Evolutionary conservation across 768 basidiomycete species (phyloP).

Genomic region (Pulveroboletus frians): DNA sequence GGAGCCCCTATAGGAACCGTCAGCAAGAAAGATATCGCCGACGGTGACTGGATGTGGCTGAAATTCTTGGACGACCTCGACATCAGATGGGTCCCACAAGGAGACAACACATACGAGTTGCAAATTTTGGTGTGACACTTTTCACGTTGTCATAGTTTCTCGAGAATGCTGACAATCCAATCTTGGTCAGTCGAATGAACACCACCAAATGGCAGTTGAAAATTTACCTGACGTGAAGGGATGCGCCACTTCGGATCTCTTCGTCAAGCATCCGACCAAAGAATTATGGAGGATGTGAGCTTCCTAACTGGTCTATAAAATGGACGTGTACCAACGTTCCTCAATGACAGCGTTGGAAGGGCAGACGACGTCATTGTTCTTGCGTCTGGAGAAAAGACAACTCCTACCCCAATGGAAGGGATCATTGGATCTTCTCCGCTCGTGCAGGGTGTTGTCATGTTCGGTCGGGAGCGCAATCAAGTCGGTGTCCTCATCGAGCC

Average conservation of each 20-base stretch:
- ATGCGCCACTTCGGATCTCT: constrained; percentile 41
- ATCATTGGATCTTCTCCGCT: constrained; percentile 20
- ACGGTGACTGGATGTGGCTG: constrained; percentile 36
- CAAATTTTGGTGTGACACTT: constrained; percentile 32
- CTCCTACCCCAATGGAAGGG: constrained; percentile 26
- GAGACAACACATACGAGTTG: constrained; percentile 33
- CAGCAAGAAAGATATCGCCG: constrained; percentile 9
- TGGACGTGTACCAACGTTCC: not conserved
- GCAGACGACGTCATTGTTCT: constrained; percentile 34
- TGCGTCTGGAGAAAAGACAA: constrained; percentile 18
- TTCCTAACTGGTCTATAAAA: not conserved
- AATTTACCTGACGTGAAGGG: constrained; percentile 38
- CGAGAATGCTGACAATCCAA: not conserved
- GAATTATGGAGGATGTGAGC: constrained; percentile 35
- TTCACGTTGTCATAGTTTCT: not conserved
- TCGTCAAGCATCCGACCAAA: constrained; percentile 41
- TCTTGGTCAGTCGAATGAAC: not conserved
- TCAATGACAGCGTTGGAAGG: constrained; percentile 27
- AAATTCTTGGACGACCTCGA: constrained; percentile 18
- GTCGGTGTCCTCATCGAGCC: constrained; percentile 33
- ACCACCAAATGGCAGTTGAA: constrained; percentile 12
- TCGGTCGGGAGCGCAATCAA: constrained; percentile 31
- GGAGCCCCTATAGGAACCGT: constrained; percentile 6
- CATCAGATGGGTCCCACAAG: constrained; percentile 30
- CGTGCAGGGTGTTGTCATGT: constrained; percentile 28